Evolutionary conservation across 179 eudicot species (phyloP), one percentile per base, ranked within the genome.

Genomic region (Amaranthus tricolor): DNA sequence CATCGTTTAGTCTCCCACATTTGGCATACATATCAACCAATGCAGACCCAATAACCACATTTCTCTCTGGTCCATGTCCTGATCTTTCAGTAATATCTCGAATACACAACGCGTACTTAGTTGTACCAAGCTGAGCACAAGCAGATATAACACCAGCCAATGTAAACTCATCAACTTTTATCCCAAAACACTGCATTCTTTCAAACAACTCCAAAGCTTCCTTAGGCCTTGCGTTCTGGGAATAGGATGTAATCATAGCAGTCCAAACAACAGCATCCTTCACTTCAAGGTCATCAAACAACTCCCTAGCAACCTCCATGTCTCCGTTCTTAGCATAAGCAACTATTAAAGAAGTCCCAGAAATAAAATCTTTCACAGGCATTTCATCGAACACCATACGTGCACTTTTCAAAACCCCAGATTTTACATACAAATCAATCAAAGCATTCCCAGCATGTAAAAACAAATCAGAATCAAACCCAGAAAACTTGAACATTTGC

Each of bases 1-100:
- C 96, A 4, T 86, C 89, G n/a, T 87, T 88, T 58, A 89, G 70
- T 70, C 78, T 79, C 70, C 97, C 96, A 74, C 96, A 89, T 52
- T 89, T 92, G 0, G 92, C 80, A 80, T 85, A 90, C 96, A 92
- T 90, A 70, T 92, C 92, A n/a, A 92, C 81, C 74, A 91, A 74
- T 2, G 96, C 89, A 16, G 96, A 89, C 68, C 96, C 97, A 54
- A 92, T 76, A 47, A 85, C 80, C 13, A 86, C 88, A 77, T 85
- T 82, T 58, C 77, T 62, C 9, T 63, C 73, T 20, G 88, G 86
- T 60, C 82, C 85, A 68, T 79, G 68, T 4, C 94, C 92, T 7
- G 82, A 81, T 21, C 66, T 81, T 65, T 84, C 87, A n/a, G 93
- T 92, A 69, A 92, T 77, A 60, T 83, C 84, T 55, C 79, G 60